Percentiles rank a stretch among this genome's conserved stretches.
Evolutionary conservation across 148 eudicot genomes (phyloP).

Genomic region (Suaeda aralocaspica): DNA sequence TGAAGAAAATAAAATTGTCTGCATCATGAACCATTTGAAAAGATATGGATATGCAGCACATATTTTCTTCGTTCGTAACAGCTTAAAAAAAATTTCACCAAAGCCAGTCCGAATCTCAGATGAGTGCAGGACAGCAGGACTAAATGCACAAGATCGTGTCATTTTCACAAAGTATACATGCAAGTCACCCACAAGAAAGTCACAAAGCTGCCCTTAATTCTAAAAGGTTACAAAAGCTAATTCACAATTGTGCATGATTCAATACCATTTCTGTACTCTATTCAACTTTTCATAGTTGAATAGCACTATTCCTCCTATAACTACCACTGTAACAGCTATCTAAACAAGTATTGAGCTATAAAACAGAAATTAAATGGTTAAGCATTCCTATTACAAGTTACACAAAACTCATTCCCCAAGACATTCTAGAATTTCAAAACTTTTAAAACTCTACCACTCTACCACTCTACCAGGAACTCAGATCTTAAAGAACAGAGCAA

Average conservation of each 20-base stretch:
- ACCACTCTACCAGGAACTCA: not conserved
- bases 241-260: not conserved
- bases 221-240: not conserved
- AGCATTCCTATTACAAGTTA: no score
- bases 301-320: not conserved
- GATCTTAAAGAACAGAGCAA: not conserved
- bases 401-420: not conserved
- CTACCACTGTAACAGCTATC: not conserved
- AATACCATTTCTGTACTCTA: not conserved
- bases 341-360: not conserved
- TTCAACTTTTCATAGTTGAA: not conserved
- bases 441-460: no score
- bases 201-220: not conserved
- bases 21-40: not conserved
- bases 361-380: not conserved
- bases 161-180: not conserved
- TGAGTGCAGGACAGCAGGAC: not conserved
- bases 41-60: not conserved
- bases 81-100: not conserved
- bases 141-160: not conserved
- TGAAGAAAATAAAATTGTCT: not conserved
- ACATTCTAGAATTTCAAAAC: not conserved
- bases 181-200: not conserved
- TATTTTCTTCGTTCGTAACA: not conserved
- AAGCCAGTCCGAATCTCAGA: not conserved